Percentiles rank a stretch among this genome's conserved stretches.
Evolutionary conservation across 345 rosid species (phyloP).

Genomic region (Litchi chinensis): DNA sequence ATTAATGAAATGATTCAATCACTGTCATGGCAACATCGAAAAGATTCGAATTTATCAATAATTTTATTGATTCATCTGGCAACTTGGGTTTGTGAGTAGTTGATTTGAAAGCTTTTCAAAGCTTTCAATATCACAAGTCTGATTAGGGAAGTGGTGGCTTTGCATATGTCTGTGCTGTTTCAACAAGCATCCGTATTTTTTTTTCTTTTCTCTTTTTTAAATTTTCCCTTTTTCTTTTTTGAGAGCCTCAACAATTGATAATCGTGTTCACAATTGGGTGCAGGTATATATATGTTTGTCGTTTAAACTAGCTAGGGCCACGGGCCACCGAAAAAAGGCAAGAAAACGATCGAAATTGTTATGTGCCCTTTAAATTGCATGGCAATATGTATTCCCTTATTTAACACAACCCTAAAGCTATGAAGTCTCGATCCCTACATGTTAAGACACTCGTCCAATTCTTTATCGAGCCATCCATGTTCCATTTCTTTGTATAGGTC

Average conservation of each 20-base stretch:
- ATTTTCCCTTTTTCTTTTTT: too few species aligned
- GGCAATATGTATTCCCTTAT: neutral
- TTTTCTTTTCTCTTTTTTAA: too few species aligned
- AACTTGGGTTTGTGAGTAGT: neutral
- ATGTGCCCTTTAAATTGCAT: neutral
- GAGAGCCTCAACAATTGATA: neutral
- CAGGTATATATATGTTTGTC: too few species aligned
- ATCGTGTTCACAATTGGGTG: neutral
- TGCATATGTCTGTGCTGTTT: neutral
- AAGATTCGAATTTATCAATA: conserved; percentile 13
- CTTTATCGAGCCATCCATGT: neutral
- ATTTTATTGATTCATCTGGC: neutral
- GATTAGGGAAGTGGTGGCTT: neutral
- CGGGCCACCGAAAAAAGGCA: neutral
- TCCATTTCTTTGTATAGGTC: neutral
- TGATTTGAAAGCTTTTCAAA: neutral
- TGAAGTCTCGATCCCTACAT: neutral
- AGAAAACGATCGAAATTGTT: neutral
- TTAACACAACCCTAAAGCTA: neutral
- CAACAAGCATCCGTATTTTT: neutral
- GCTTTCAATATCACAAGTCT: neutral
- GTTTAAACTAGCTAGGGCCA: too few species aligned
- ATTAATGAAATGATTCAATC: conserved; percentile 1
- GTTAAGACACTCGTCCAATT: neutral
- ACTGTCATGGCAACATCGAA: conserved; percentile 4